These are phyloP conservation scores for Yamadazyma songkhlaensis DNA, from an alignment of 1,139 yeast genomes.

Conservation along the genomic window DNA sequence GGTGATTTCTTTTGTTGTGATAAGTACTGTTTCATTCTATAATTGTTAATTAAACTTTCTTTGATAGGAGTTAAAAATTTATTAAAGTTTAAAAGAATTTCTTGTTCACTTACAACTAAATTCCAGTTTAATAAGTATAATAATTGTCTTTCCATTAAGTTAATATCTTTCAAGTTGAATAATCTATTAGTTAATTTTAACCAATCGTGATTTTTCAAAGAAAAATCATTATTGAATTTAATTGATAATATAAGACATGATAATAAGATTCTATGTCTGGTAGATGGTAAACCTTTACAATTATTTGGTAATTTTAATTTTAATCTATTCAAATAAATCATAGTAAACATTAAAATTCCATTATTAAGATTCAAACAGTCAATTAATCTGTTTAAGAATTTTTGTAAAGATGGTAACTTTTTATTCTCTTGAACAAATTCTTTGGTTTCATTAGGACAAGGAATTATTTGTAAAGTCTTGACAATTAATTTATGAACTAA, in stretches of 20 bases:
- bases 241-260: conserved; percentile 72
- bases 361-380: conserved; percentile 74
- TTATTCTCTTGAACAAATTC: conserved; percentile 24
- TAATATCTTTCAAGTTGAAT: conserved; percentile 64
- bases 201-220: conserved; percentile 79
- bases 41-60: conserved; percentile 46
- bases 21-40: conserved; percentile 36
- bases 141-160: conserved; percentile 77
- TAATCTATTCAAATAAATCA: conserved; percentile 62
- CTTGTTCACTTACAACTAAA: conserved; percentile 52
- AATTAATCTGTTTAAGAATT: conserved; percentile 67
- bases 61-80: conserved; percentile 63
- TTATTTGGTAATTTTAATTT: conserved; percentile 60
- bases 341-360: conserved; percentile 71
- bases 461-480: conserved; percentile 59
- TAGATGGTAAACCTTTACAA: conserved; percentile 74
- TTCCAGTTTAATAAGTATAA: conserved; percentile 71
- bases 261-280: conserved; percentile 72
- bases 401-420: conserved; percentile 67
- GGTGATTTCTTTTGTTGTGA: conserved; percentile 18
- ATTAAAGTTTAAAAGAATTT: conserved; percentile 47
- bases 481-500: conserved; percentile 66
- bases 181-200: conserved; percentile 72
- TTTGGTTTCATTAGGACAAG: conserved; percentile 40
- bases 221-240: conserved; percentile 72